Evolutionary conservation across 177 flowering plant species (phyloP), one percentile per base, ranked within the genome.

Genomic region (Vitis hybrid): DNA sequence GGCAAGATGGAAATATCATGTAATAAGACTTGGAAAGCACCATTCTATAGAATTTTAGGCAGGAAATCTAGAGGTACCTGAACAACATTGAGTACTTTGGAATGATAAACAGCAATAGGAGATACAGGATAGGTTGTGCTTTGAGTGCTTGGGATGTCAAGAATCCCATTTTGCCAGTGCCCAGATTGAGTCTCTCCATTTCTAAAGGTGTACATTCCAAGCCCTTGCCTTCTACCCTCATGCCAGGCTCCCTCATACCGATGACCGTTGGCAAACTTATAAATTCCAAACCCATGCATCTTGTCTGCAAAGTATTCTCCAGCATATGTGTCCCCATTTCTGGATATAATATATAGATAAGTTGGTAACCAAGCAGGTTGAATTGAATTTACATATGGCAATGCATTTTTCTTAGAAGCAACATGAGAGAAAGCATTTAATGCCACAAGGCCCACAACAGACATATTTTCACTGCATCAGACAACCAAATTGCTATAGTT

Each of bases 211-310:
- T 92, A 94, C 92, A 89, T 91, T 40, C 98, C 98, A 74, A 91
- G 91, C 7, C 98, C 98, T 70, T 92, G 98, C 79, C 92, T 86
- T 80, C 83, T 90, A 17, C 97, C 97, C 74, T 94, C 98, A 67
- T 94, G 98, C 98, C 97, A 94, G 15, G 97, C 90, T 58, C 98
- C 98, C 78, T 94, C 98, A 71, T 94, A 94, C 6, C 90, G 77
- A 74, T 92, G 98, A 46, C 94, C 95, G 76, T 92, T 94, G 27
- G 88, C 97, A 81, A 92, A 94, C 8, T 76, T 79, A 70, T 94
- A 94, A 6, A 90, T 88, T 17, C 98, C 98, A 81, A 94, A 94
- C 1, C 98, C 98, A 80, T 94, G 98, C 95, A 92, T 92, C 82
- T 91, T 94, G 76, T 92, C 97, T 1, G 93, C 95, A 82, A 94